Conservation (phyloP, 345 rosid species). For the Erucastrum elatum region DNA sequence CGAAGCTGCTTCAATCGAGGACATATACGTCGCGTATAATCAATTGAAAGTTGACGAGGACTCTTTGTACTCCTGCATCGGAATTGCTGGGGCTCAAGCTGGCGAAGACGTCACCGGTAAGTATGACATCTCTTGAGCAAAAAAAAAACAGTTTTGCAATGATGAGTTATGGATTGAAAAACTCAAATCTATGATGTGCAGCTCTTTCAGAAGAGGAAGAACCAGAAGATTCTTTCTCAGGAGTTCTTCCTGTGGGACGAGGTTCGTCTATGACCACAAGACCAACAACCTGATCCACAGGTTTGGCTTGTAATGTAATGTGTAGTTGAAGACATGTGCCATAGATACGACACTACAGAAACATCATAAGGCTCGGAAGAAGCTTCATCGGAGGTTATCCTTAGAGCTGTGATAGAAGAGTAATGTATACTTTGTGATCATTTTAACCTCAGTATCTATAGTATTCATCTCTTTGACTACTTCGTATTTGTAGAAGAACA, state of each 20-base stretch:
- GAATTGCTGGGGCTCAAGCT: conserved; percentile 90
- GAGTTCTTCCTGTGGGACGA: conserved; percentile 73
- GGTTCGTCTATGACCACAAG: conserved; percentile 90
- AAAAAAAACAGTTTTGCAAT: not conserved
- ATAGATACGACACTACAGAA: conserved; percentile 21
- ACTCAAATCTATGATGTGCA: conserved; percentile 36
- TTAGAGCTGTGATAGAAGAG: conserved; percentile 7
- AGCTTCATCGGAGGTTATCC: conserved; percentile 18
- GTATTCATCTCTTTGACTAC: conserved; percentile 4
- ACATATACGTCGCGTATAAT: conserved; percentile 79
- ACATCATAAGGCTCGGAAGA: conserved; percentile 2
- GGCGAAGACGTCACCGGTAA: conserved; percentile 63
- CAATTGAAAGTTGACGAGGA: conserved; percentile 83
- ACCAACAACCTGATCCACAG: conserved; percentile 67
- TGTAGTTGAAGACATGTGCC: conserved; percentile 28
- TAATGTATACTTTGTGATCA: conserved; percentile 20
- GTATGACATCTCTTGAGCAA: not conserved
- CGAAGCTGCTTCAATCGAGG: conserved; percentile 87
- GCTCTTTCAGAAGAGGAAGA: conserved; percentile 61
- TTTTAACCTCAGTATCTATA: conserved; percentile 7
- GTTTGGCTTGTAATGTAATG: conserved; percentile 23
- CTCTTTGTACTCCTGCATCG: conserved; percentile 87
- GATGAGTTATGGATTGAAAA: not conserved
- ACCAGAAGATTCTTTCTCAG: conserved; percentile 57
- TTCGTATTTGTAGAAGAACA: conserved; percentile 10